Evolutionary conservation across 176 grass and related monocot genomes (phyloP).

Genomic region (Olyra latifolia): DNA sequence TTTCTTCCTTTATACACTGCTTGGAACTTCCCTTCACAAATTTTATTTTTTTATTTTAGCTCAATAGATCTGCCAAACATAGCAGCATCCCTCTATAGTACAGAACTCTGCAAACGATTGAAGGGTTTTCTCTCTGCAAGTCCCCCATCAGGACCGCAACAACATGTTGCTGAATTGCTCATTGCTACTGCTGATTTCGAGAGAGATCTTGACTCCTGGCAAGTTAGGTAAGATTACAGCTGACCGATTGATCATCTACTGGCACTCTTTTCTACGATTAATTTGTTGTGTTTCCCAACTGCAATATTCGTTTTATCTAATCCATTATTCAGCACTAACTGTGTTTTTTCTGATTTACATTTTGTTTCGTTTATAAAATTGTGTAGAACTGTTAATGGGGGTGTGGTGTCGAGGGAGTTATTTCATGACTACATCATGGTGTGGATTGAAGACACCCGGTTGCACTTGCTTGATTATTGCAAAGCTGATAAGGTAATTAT

Average conservation of each 20-base stretch:
- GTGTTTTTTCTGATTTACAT: constrained; percentile 25
- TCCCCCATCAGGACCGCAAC: constrained; percentile 76
- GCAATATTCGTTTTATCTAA: not conserved
- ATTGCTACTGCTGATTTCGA: constrained; percentile 86
- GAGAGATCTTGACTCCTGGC: constrained; percentile 84
- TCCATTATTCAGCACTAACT: not conserved
- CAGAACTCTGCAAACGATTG: constrained; percentile 77
- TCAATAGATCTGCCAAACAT: constrained; percentile 97
- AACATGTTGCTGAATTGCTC: constrained; percentile 83
- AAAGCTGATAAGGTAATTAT: constrained; percentile 72
- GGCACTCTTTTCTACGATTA: constrained; percentile 5
- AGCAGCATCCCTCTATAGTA: constrained; percentile 83
- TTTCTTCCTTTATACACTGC: constrained; percentile 11
- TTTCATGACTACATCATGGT: constrained; percentile 89
- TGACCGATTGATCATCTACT: constrained; percentile 18
- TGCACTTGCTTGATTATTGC: constrained; percentile 92
- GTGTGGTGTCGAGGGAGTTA: constrained; percentile 84
- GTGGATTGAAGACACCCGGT: constrained; percentile 86
- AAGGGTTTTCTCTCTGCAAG: constrained; percentile 84
- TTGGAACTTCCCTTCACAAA: constrained; percentile 24
- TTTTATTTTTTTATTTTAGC: constrained; percentile 39
- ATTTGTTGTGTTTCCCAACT: constrained; percentile 16
- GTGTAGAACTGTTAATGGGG: constrained; percentile 73
- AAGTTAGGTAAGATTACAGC: constrained; percentile 67
- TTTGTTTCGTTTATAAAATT: constrained; percentile 18